These are phyloP conservation scores for Ceratocystiopsis sp. DNA, from an alignment of 2,329 filamentous ascomycete genomes.

Conservation along the genomic window DNA sequence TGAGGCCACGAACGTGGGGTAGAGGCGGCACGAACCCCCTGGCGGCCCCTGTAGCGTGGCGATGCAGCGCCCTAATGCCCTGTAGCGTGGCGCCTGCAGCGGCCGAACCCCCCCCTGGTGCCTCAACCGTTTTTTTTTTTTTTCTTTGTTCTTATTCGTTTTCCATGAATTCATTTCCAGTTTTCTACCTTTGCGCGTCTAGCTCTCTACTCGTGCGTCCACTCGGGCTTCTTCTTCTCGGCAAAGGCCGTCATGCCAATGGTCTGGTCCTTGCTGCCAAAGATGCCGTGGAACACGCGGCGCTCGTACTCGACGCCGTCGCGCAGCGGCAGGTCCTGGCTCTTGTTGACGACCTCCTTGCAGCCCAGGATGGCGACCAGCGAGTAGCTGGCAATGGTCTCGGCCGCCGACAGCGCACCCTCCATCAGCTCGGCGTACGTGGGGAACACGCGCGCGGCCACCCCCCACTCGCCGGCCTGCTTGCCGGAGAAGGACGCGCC, in stretches of 20 bases:
- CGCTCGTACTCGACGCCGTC: constrained; percentile 94
- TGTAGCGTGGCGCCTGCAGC: no score
- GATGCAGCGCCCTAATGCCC: no score
- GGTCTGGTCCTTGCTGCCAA: constrained; percentile 94
- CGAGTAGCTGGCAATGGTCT: constrained; percentile 76
- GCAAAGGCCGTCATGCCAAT: constrained; percentile 92
- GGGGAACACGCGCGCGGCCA: constrained; percentile 69
- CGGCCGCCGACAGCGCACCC: constrained; percentile 65
- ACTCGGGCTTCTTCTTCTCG: constrained; percentile 84
- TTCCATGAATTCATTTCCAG: no score
- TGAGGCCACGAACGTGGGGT: no score
- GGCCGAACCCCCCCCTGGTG: no score
- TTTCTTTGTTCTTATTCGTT: no score
- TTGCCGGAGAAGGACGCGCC: constrained; percentile 68
- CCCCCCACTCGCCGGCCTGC: constrained; percentile 78
- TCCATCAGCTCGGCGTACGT: constrained; percentile 69
- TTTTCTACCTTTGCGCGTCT: no score
- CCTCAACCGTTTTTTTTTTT: no score
- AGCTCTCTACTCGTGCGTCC: constrained; percentile 52
- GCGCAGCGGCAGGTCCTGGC: constrained; percentile 70
- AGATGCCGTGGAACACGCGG: constrained; percentile 79
- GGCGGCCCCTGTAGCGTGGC: no score
- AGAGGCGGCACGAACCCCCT: no score
- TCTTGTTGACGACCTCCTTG: constrained; percentile 99
- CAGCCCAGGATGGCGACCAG: constrained; percentile 73